Conservation (phyloP, 805 yeast species). For the Teunomyces tritomae region DNA sequence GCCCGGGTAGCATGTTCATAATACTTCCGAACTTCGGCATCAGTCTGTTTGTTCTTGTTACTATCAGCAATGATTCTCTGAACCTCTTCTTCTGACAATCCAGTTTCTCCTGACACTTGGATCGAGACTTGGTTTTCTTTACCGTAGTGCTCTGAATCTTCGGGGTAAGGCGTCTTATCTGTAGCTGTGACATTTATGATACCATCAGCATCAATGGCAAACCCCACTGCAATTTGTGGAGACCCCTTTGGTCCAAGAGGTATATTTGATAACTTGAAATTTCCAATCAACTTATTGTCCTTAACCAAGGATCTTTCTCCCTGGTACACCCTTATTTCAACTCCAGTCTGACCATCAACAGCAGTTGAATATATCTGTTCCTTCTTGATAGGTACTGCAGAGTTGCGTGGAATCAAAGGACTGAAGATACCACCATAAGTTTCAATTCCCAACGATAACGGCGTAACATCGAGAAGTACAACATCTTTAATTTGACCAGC, state of each 20-base stretch:
- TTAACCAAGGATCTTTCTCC: conserved; percentile 79
- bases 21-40: conserved; percentile 56
- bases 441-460: conserved; percentile 58
- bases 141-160: conserved; percentile 34
- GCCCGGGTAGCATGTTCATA: conserved; percentile 76
- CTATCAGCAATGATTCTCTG: conserved; percentile 64
- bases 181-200: conserved; percentile 56
- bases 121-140: conserved; percentile 53
- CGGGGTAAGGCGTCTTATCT: conserved; percentile 47
- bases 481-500: conserved; percentile 27
- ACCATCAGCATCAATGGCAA: conserved; percentile 82
- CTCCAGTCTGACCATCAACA: conserved; percentile 83
- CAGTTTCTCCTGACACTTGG: conserved; percentile 46
- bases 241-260: conserved; percentile 77
- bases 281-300: conserved; percentile 75
- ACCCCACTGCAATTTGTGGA: conserved; percentile 75
- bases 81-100: conserved; percentile 65
- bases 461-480: conserved; percentile 27
- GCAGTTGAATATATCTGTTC: conserved; percentile 78
- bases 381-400: conserved; percentile 73
- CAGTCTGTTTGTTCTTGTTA: conserved; percentile 56
- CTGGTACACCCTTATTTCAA: conserved; percentile 73
- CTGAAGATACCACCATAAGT: conserved; percentile 83
- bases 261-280: conserved; percentile 67
- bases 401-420: conserved; percentile 73